phyloP scores from a whole-genome alignment of 495 filamentous ascomycete genomes.

The Tuber magnatum region DNA sequence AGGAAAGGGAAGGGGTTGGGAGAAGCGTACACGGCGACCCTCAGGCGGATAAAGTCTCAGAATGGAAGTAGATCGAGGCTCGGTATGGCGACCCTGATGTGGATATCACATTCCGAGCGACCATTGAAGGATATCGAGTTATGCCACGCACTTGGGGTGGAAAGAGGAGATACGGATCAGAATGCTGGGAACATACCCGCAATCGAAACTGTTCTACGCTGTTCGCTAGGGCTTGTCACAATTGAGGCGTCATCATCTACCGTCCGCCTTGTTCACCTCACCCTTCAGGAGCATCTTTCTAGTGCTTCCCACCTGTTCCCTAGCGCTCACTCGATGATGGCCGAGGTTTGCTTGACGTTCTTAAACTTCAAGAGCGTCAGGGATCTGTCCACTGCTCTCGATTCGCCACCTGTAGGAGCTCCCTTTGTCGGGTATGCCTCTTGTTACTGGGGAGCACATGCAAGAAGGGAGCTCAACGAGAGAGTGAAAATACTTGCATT shows the following conservation, averaged over 20 bases:
- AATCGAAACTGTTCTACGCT: neutral
- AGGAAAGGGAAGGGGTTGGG: neutral
- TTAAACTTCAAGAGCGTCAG: neutral
- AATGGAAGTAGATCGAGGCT: neutral
- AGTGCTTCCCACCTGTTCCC: neutral
- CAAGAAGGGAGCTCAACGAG: neutral
- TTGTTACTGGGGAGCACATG: neutral
- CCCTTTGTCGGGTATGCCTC: neutral
- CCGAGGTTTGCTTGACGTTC: neutral
- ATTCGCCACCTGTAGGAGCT: neutral
- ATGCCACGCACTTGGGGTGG: neutral
- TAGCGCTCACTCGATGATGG: neutral
- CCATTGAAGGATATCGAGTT: neutral
- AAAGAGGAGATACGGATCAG: neutral
- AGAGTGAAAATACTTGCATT: neutral
- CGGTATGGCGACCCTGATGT: neutral
- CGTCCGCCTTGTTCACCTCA: neutral
- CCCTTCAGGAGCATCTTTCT: neutral
- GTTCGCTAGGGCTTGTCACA: neutral
- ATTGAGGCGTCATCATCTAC: neutral
- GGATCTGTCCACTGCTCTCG: neutral
- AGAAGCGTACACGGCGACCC: neutral
- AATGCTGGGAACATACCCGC: neutral
- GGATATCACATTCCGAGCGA: neutral
- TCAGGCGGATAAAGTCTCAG: neutral